phyloP scores from a whole-genome alignment of 345 rosid species.

The Lenwebbia sp. region DNA sequence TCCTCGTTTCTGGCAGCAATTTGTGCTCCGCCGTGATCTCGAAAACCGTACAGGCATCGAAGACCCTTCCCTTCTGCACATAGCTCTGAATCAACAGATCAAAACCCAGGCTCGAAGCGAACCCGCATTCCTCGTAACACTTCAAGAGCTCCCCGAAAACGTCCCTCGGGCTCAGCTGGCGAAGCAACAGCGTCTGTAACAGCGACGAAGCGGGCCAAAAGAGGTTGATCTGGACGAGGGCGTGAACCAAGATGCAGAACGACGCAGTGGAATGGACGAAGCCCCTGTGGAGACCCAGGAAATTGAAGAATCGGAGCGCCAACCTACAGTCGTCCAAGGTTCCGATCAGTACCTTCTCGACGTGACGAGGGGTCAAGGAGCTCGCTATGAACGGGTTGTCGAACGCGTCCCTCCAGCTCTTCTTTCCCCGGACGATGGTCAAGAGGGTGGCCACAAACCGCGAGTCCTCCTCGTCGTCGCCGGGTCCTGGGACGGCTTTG shows the following conservation, averaged over 20 bases:
- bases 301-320: conserved; percentile 77
- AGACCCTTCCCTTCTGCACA: conserved; percentile 43
- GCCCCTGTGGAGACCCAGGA: conserved; percentile 67
- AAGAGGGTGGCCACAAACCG: conserved; percentile 34
- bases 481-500: not conserved
- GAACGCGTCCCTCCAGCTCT: conserved; percentile 63
- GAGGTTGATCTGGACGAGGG: conserved; percentile 36
- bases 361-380: conserved; percentile 36
- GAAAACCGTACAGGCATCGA: conserved; percentile 45
- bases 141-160: conserved; percentile 38
- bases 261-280: conserved; percentile 64
- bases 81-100: conserved; percentile 75
- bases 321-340: conserved; percentile 65
- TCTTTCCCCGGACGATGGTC: conserved; percentile 49
- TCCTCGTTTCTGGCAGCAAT: conserved; percentile 62
- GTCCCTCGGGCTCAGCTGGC: conserved; percentile 42
- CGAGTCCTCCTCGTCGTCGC: conserved; percentile 21
- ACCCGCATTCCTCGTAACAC: conserved; percentile 30
- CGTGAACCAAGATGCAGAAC: conserved; percentile 70
- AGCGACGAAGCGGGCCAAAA: conserved; percentile 94
- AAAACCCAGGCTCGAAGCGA: conserved; percentile 54
- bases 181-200: conserved; percentile 63
- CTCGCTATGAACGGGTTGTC: conserved; percentile 21
- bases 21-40: conserved; percentile 42
- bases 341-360: conserved; percentile 50